Evolutionary conservation across 495 filamentous ascomycete genomes (phyloP).

Genomic region (Baudoinia panamericana): DNA sequence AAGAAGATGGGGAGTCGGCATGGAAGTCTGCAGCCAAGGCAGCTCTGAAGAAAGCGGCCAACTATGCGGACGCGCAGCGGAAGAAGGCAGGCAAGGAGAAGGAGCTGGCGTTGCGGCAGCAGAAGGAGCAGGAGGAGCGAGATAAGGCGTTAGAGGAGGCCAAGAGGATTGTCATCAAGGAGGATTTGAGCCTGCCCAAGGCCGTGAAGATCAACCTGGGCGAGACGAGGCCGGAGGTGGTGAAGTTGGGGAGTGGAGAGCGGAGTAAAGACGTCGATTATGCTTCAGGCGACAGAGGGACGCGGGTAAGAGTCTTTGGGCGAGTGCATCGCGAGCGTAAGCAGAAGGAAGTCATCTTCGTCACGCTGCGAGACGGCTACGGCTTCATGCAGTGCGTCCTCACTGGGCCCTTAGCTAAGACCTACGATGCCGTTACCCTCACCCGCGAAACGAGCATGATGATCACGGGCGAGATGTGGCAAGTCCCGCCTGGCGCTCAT

Average conservation of each 20-base stretch:
- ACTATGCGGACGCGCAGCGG: conserved; percentile 44
- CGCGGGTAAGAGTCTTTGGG: conserved; percentile 70
- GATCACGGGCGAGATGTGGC: conserved; percentile 77
- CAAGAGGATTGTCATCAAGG: conserved; percentile 73
- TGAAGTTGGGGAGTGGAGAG: conserved; percentile 28
- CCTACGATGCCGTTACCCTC: conserved; percentile 80
- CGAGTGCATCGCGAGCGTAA: conserved; percentile 71
- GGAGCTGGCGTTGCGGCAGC: conserved; percentile 50
- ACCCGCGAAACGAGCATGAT: conserved; percentile 81
- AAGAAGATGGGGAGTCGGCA: conserved; percentile 42
- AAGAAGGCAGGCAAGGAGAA: conserved; percentile 37
- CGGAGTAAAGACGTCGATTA: conserved; percentile 26
- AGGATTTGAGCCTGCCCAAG: conserved; percentile 67
- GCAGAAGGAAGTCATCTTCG: conserved; percentile 80
- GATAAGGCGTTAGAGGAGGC: conserved; percentile 60
- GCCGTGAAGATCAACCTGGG: conserved; percentile 64
- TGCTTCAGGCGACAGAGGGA: conserved; percentile 48
- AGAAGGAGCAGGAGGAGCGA: conserved; percentile 58
- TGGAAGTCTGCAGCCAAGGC: conserved; percentile 77
- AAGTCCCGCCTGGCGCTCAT: conserved; percentile 62
- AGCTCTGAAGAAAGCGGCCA: conserved; percentile 68
- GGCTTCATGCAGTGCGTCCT: conserved; percentile 83
- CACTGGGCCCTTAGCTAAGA: conserved; percentile 71
- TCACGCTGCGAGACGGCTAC: conserved; percentile 79
- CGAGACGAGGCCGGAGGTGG: conserved; percentile 30